Conservation (phyloP, 208 protist genomes). For the Endotrypanum monterogeii region DNA sequence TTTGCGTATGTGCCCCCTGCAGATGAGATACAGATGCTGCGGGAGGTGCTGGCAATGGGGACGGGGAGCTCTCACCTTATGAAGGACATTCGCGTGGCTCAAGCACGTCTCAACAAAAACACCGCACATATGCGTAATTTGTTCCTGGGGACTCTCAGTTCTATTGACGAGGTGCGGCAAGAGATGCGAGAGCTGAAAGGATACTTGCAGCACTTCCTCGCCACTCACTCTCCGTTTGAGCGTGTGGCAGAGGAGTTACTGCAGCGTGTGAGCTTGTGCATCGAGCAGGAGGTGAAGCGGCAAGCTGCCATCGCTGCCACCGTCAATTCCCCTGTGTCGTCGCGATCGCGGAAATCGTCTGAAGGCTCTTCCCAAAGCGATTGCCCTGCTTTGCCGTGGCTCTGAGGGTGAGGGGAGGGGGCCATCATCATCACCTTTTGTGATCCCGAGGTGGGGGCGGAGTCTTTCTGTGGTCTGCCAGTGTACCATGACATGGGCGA, state of each 20-base stretch:
- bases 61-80: conserved; percentile 60
- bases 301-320: conserved; percentile 8
- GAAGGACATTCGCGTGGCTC: conserved; percentile 50
- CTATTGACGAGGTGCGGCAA: conserved; percentile 32
- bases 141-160: conserved; percentile 17
- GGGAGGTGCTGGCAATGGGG: conserved; percentile 76
- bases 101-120: conserved; percentile 29
- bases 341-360: not conserved
- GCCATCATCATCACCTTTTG: not conserved
- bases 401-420: no score
- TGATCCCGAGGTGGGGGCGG: not conserved
- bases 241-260: conserved; percentile 37
- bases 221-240: conserved; percentile 46
- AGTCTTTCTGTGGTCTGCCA: not conserved
- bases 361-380: not conserved
- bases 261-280: conserved; percentile 15
- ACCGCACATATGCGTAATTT: conserved; percentile 23
- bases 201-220: conserved; percentile 36
- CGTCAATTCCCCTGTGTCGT: not conserved
- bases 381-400: not conserved
- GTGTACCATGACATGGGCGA: not conserved
- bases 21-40: conserved; percentile 70
- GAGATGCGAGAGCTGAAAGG: conserved; percentile 40
- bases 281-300: conserved; percentile 32
- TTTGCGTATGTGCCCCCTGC: conserved; percentile 64